phyloP scores from a whole-genome alignment of 176 grass and related monocot genomes.

The Triticum monococcum region DNA sequence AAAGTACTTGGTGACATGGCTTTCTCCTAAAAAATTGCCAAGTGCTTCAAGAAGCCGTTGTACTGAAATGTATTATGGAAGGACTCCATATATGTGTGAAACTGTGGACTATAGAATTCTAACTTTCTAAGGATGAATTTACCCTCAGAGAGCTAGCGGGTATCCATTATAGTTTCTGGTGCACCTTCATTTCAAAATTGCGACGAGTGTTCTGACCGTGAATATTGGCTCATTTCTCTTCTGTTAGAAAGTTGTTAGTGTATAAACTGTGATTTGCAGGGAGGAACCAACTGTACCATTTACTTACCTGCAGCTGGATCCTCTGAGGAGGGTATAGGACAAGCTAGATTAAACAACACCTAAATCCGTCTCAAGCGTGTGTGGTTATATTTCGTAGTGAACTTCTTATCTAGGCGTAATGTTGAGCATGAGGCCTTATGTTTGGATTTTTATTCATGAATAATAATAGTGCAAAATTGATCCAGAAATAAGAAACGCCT shows the following conservation, averaged over 20 bases:
- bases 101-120: background rate
- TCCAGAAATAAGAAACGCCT: background rate
- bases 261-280: conserved; percentile 49
- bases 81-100: background rate
- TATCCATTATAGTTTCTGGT: background rate
- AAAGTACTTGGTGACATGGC: background rate
- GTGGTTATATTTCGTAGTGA: background rate
- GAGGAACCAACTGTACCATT: conserved; percentile 79
- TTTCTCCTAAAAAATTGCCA: background rate
- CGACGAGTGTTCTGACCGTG: background rate
- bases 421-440: background rate
- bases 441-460: conserved; percentile 10
- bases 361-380: background rate
- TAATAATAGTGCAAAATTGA: conserved; percentile 9
- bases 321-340: conserved; percentile 62
- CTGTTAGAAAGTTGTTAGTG: background rate
- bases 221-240: background rate
- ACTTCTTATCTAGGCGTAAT: background rate
- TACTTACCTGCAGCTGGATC: conserved; percentile 74
- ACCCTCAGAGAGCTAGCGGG: background rate
- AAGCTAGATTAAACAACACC: conserved; percentile 55
- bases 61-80: background rate
- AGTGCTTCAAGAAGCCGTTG: background rate
- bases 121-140: background rate
- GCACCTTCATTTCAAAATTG: background rate